These are phyloP conservation scores for Epichloe bromicola DNA, from an alignment of 2,329 filamentous ascomycete genomes.

Conservation along the genomic window DNA sequence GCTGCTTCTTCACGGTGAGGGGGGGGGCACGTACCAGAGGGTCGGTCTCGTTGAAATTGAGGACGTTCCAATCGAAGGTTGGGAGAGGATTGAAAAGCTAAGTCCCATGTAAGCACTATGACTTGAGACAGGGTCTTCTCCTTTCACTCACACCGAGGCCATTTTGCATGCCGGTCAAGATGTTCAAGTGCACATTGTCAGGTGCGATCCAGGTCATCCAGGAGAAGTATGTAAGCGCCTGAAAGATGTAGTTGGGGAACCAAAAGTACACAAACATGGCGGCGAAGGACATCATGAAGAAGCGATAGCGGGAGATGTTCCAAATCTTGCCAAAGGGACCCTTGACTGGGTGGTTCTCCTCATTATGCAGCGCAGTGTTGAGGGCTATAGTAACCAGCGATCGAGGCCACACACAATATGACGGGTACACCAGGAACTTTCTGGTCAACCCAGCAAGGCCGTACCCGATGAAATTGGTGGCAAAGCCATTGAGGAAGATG, in stretches of 20 bases:
- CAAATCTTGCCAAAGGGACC: conserved; percentile 22
- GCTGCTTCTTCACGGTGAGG: too few relatives aligned
- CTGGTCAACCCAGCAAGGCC: conserved; percentile 38
- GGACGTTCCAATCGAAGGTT: conserved; percentile 32
- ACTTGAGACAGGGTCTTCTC: not conserved
- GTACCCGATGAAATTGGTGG: conserved; percentile 44
- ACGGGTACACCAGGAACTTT: conserved; percentile 38
- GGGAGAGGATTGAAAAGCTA: conserved; percentile 23
- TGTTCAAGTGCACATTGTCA: conserved; percentile 22
- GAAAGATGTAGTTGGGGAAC: conserved; percentile 39
- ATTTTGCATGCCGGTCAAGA: conserved; percentile 22
- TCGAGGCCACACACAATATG: conserved; percentile 40
- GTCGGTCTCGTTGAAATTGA: conserved; percentile 15
- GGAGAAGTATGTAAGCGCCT: conserved; percentile 32
- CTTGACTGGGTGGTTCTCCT: conserved; percentile 17
- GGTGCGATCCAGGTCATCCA: conserved; percentile 43
- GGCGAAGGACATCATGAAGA: conserved; percentile 30
- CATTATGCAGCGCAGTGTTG: conserved; percentile 34
- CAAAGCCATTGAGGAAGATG: conserved; percentile 40
- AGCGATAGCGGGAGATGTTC: conserved; percentile 30
- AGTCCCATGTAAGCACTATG: not conserved
- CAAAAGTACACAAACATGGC: conserved; percentile 42
- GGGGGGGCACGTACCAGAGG: conserved; percentile 15
- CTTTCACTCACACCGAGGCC: conserved; percentile 19
- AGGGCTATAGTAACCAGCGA: conserved; percentile 37